A percentile compares a stretch with the other conserved stretches of the same genome.
phyloP scores from a whole-genome alignment of 768 basidiomycete species.

The Macrolepiota fuliginosa region DNA sequence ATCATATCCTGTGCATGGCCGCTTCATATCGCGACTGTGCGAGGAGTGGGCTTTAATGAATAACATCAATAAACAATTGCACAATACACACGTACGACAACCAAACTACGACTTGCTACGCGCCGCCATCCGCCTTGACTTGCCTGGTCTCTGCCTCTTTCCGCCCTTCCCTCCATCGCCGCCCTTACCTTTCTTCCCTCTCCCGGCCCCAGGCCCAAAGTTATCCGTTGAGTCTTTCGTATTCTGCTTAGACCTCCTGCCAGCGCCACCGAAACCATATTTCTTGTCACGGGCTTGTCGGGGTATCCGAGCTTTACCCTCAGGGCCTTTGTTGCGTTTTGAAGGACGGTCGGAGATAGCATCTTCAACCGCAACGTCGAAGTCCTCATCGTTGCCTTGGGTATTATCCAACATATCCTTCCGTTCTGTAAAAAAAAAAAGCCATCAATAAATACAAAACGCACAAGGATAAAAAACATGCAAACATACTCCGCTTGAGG shows the following conservation, averaged over 20 bases:
- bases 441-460: background rate
- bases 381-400: conserved; percentile 49
- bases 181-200: conserved; percentile 26
- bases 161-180: conserved; percentile 30
- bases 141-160: conserved; percentile 45
- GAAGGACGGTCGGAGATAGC: conserved; percentile 73
- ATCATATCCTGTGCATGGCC: too few species aligned
- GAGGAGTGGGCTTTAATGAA: background rate
- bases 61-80: background rate
- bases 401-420: conserved; percentile 67
- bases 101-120: conserved; percentile 18
- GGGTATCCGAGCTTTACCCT: conserved; percentile 38
- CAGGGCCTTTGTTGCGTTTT: conserved; percentile 44
- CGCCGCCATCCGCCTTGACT: conserved; percentile 49
- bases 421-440: conserved; percentile 53
- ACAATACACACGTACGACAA: background rate
- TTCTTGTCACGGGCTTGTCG: conserved; percentile 72
- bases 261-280: conserved; percentile 76
- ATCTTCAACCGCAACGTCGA: conserved; percentile 90
- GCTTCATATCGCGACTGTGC: background rate
- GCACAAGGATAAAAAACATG: background rate
- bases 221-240: conserved; percentile 78
- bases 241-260: conserved; percentile 75
- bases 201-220: conserved; percentile 48
- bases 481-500: conserved; percentile 83